Evolutionary conservation across 1,284 basidiomycete genomes (phyloP).

Genomic region (Phellopilus nigrolimitatus): DNA sequence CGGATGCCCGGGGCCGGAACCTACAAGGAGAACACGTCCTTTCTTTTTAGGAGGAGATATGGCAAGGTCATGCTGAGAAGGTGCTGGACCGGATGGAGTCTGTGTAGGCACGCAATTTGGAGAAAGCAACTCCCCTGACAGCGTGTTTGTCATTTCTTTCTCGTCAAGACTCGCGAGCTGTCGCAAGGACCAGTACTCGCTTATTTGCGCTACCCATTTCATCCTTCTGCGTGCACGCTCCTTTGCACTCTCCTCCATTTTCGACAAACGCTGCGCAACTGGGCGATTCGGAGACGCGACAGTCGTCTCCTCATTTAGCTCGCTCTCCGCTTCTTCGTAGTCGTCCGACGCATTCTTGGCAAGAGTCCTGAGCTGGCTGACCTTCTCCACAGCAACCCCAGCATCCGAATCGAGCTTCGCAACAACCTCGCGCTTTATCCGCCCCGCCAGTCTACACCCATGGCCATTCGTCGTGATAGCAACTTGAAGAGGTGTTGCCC

Average conservation of each 20-base stretch:
- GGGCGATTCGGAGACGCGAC: constrained; percentile 74
- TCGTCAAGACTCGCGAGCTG: constrained; percentile 68
- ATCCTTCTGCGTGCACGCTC: constrained; percentile 63
- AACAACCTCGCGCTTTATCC: constrained; percentile 80
- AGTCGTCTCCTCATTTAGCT: constrained; percentile 53
- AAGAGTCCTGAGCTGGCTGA: constrained; percentile 66
- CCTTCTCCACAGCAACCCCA: constrained; percentile 72
- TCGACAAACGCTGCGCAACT: constrained; percentile 53
- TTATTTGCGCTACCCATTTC: constrained; percentile 88
- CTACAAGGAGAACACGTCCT: constrained; percentile 83
- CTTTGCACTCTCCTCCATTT: constrained; percentile 42
- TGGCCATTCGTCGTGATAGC: too few species aligned
- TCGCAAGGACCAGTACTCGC: constrained; percentile 90
- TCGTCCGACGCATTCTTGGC: constrained; percentile 54
- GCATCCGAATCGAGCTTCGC: constrained; percentile 69
- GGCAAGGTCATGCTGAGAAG: constrained; percentile 25
- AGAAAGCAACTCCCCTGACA: constrained; percentile 40
- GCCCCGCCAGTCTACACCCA: too few species aligned
- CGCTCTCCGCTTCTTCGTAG: constrained; percentile 30
- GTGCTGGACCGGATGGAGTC: constrained; percentile 19
- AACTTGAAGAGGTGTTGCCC: too few species aligned
- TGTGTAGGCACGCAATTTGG: constrained; percentile 22
- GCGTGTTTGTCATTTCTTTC: constrained; percentile 62
- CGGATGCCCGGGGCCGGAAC: constrained; percentile 93
- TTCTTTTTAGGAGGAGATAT: constrained; percentile 32